Percentiles rank a stretch among this genome's conserved stretches.
These are phyloP conservation scores for Melocanna baccifera DNA, from an alignment of 176 grass and related monocot genomes.

Conservation along the genomic window DNA sequence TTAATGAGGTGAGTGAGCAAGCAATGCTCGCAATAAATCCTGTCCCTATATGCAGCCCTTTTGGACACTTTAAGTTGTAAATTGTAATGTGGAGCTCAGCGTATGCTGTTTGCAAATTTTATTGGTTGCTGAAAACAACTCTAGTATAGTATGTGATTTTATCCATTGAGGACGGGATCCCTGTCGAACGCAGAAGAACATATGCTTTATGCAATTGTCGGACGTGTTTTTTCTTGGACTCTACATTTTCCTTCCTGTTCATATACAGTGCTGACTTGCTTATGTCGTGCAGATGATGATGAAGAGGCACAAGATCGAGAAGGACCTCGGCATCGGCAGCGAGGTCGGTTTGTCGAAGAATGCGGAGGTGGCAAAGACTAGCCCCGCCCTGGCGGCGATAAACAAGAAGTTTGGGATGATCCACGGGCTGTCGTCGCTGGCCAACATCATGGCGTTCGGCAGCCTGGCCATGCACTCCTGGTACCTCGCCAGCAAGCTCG, in stretches of 20 bases:
- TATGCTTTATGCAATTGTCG: background rate
- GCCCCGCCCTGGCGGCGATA: constrained; percentile 46
- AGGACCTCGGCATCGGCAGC: constrained; percentile 55
- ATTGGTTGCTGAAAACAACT: background rate
- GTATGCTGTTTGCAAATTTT: background rate
- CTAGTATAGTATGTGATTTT: background rate
- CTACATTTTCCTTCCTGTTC: background rate
- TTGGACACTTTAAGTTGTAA: background rate
- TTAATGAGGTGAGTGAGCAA: background rate
- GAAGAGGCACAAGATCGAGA: constrained; percentile 84
- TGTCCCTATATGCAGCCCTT: background rate
- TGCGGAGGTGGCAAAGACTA: constrained; percentile 46
- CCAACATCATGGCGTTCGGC: constrained; percentile 72
- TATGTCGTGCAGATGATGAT: constrained; percentile 56
- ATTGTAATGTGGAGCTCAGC: background rate
- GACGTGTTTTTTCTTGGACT: background rate
- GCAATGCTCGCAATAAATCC: background rate
- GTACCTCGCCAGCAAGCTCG: constrained; percentile 68
- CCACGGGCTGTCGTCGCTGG: constrained; percentile 72
- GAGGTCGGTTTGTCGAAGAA: constrained; percentile 76
- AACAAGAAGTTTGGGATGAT: constrained; percentile 87
- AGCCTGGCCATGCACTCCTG: constrained; percentile 87
- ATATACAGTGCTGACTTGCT: background rate
- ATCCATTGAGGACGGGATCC: background rate
- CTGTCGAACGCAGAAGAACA: background rate